Evolutionary conservation across 2,329 filamentous ascomycete species (phyloP), one percentile per base, ranked within the genome.

Genomic region (Apiospora phragmitis): DNA sequence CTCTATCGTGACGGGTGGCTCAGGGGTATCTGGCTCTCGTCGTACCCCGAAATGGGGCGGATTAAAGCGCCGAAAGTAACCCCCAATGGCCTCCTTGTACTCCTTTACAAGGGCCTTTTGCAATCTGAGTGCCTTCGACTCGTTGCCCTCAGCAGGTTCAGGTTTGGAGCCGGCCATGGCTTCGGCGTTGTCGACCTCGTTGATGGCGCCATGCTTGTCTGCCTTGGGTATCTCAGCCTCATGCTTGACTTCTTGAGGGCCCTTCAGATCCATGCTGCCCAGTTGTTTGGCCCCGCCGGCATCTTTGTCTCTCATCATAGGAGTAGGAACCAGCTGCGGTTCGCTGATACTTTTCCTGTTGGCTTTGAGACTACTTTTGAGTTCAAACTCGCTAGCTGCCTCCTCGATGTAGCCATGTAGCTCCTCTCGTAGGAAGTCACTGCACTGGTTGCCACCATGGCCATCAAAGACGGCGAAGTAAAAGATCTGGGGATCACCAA

Each of bases 401-500:
- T 94, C 88, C 81, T 99, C 95, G 45, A 99, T 91, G 79, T 98
- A 98, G 12, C 89, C 89, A 80, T 98, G 96, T 72, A 99, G 83
- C 77, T 93, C 90, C 72, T 98, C 93, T 71, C 91, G 88, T 74
- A 98, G 82, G 76, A 97, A 98, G 24, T 92, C 91, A 71, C 94
- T 94, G 81, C 96, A 98, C 80, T 97, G 93, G 26, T 85, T 88
- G 26, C 96, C 96, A 12, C 96, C 96, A 83, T 99, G 96, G 3
- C 96, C 96, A 81, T 99, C 96, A 78, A 98, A 99, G 1, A 98
- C 91, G 1, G 90, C 95, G 86, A 98, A 99, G 81, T 98, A 99
- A 81, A 99, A 99, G 43, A 98, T 92, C 79, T 98, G 95, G 1
- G 95, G 95, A 78, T 98, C 95, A 2, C 95, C 95, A 73, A 90